Evolutionary conservation across 257 asterid species (phyloP).

Genomic region (Cynanchum wilfordii): DNA sequence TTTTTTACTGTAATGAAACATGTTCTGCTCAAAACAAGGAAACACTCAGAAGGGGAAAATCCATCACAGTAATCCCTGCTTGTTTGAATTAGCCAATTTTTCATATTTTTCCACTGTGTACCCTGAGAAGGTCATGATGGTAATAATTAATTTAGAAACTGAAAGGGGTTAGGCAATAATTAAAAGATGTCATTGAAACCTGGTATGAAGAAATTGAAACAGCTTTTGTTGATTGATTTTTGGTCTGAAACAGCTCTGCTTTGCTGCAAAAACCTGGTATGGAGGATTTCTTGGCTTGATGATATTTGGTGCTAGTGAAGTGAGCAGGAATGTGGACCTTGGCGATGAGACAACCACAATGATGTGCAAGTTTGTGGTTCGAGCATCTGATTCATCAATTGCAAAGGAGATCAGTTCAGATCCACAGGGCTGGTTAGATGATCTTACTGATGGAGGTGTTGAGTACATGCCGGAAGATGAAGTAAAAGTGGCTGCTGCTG

Average conservation of each 20-base stretch:
- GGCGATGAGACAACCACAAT: constrained; percentile 91
- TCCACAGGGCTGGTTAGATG: constrained; percentile 89
- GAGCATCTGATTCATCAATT: constrained; percentile 79
- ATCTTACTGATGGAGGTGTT: constrained; percentile 78
- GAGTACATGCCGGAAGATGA: constrained; percentile 91
- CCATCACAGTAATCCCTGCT: not conserved
- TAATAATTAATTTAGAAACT: not conserved
- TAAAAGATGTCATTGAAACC: not conserved
- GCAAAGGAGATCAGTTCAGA: constrained; percentile 74
- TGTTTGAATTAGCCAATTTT: not conserved
- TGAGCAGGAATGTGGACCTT: constrained; percentile 82
- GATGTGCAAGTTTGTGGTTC: constrained; percentile 85
- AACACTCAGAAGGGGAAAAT: not conserved
- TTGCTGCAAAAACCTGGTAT: constrained; percentile 88
- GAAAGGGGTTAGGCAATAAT: not conserved
- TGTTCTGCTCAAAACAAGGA: not conserved
- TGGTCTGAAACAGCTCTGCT: constrained; percentile 54
- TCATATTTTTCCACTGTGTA: not conserved
- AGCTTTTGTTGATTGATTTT: not conserved
- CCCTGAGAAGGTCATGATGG: not conserved
- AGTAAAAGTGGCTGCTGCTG: constrained; percentile 75
- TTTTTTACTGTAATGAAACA: not conserved
- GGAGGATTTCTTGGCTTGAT: constrained; percentile 90
- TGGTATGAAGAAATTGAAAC: not conserved
- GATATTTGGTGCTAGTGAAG: constrained; percentile 90